Percentiles rank a stretch among this genome's conserved stretches.
Conservation (phyloP, 345 rosid genomes). For the Dovyalis caffra region DNA sequence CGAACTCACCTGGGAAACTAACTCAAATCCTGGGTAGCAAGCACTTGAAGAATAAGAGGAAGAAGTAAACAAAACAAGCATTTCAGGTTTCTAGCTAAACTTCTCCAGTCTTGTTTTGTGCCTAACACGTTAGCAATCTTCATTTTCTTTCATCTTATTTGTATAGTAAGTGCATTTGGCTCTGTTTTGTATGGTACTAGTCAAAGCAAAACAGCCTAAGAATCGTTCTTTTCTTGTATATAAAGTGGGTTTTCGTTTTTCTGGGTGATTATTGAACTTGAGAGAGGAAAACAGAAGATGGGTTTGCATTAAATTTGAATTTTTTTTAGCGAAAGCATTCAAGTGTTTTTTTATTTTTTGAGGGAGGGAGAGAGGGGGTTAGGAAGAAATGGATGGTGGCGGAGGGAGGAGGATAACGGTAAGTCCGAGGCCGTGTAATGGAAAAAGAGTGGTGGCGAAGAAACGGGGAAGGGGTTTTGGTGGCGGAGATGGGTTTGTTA, state of each 20-base stretch:
- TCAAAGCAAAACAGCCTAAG: not conserved
- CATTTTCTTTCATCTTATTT: too few species aligned
- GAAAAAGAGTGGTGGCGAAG: constrained; percentile 53
- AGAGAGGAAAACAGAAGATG: not conserved
- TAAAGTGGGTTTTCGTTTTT: not conserved
- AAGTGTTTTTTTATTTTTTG: not conserved
- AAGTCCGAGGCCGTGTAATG: constrained; percentile 62
- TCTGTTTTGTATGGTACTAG: too few species aligned
- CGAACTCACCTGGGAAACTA: not conserved
- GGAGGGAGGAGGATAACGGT: constrained; percentile 50
- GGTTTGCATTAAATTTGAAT: not conserved
- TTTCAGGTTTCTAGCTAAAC: not conserved
- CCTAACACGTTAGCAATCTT: too few species aligned
- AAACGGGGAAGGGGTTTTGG: constrained; percentile 48
- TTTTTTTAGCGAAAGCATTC: not conserved
- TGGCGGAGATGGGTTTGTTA: constrained; percentile 51
- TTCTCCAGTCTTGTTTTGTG: too few species aligned
- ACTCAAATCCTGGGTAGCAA: not conserved
- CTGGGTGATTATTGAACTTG: not conserved
- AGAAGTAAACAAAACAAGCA: not conserved
- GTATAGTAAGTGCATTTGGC: too few species aligned
- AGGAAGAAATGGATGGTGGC: constrained; percentile 24
- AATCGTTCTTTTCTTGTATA: not conserved
- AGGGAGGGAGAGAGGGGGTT: not conserved
- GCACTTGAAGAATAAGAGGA: not conserved